Evolutionary conservation across 495 filamentous ascomycete genomes (phyloP).

Genomic region (Aspergillus hancockii): DNA sequence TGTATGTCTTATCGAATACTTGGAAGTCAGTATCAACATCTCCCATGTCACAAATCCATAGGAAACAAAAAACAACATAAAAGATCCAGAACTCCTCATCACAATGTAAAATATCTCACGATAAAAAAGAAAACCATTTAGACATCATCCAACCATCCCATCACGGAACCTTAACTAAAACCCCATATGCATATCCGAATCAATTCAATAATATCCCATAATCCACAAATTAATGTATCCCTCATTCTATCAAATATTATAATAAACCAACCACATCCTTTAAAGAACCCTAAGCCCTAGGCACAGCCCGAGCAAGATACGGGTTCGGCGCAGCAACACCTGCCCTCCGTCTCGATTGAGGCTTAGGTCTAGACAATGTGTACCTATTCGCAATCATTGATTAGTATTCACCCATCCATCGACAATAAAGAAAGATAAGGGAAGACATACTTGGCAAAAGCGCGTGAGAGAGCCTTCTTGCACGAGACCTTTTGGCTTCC

Average conservation of each 20-base stretch:
- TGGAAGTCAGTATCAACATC: neutral
- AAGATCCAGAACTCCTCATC: neutral
- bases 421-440: too few relatives aligned
- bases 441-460: constrained; percentile 97
- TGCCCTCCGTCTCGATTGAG: constrained; percentile 46
- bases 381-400: constrained; percentile 33
- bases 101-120: neutral
- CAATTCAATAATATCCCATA: neutral
- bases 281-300: constrained; percentile 8
- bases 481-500: constrained; percentile 95
- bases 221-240: neutral
- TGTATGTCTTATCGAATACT: neutral
- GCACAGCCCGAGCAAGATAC: neutral
- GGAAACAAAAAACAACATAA: neutral
- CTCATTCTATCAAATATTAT: neutral
- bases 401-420: too few relatives aligned
- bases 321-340: constrained; percentile 41
- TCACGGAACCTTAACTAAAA: neutral
- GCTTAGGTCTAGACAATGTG: constrained; percentile 48
- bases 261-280: neutral
- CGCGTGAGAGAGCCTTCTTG: constrained; percentile 94
- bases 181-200: neutral
- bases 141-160: neutral
- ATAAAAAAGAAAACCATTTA: neutral
- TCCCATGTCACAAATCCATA: neutral